Evolutionary conservation across 768 basidiomycete species (phyloP), one percentile per base, ranked within the genome.

Genomic region (Suillus occidentalis): DNA sequence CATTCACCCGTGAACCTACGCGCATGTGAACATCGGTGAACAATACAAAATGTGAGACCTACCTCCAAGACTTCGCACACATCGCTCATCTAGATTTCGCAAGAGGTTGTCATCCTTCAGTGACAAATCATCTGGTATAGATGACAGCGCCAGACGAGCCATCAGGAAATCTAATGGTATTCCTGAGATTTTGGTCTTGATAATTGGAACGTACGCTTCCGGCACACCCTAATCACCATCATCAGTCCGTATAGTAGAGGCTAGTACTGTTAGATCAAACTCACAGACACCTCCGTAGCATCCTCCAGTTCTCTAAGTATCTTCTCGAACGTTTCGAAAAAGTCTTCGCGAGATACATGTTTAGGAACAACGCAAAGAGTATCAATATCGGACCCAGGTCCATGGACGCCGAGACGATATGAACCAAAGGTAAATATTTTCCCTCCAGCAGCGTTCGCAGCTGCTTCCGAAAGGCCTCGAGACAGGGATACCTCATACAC

Each of bases 391-490:
- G 90, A 84, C 4, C 94, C 92, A 42, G 97, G 97, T 14, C 94
- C 94, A 77, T 99, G 97, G 25, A 99, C 97, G 65, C 97, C 97
- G 58, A 99, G 81, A 71, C 97, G 91, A 83, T 98, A 99, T 60
- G 96, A 98, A 49, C 97, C 97, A 77, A 97, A 99, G 8, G 97
- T 99, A 77, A 95, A 99, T 75, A 99, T 99, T 83, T 99, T 97
- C 68, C 96, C 97, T 60, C 97, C 97, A 10, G 97, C 94, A 57
- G 92, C 89, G 60, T 80, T 86, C 10, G 97, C 96, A 1, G 94
- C 91, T 22, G 89, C 79, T 68, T 98, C 95, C 37, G 95, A 96
- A 55, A 97, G 81, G 8, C 97, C 97, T 47, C 84, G 86, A 52
- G 86, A 79, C 64, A 96, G 75, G 9, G 92, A 90, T 1, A 96